These are phyloP conservation scores for Clonostachys byssicola DNA, from an alignment of 2,329 filamentous ascomycete genomes.

Conservation along the genomic window DNA sequence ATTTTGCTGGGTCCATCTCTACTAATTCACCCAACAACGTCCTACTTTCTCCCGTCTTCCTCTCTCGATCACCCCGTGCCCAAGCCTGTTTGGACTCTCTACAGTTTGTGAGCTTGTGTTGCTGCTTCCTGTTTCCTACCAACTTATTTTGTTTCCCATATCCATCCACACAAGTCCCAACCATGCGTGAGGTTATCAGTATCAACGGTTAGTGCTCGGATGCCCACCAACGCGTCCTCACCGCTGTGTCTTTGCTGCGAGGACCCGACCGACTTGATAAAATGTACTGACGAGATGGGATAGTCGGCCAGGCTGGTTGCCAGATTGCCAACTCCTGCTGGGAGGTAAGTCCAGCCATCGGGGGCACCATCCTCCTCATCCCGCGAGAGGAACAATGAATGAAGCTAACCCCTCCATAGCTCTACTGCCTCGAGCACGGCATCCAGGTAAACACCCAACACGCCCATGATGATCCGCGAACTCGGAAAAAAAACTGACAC, in stretches of 20 bases:
- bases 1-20: constrained; percentile 23
- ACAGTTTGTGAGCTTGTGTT: constrained; percentile 15
- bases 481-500: neutral
- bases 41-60: constrained; percentile 15
- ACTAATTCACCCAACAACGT: constrained; percentile 9
- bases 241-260: constrained; percentile 18
- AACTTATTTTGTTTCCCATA: constrained; percentile 12
- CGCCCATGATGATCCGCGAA: neutral
- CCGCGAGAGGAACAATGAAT: too few species aligned
- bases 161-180: constrained; percentile 32
- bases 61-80: constrained; percentile 1
- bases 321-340: constrained; percentile 99
- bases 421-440: constrained; percentile 99
- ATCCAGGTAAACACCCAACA: constrained; percentile 71
- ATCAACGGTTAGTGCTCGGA: constrained; percentile 77
- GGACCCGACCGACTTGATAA: neutral
- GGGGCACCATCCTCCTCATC: too few species aligned
- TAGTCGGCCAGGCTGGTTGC: constrained; percentile 99
- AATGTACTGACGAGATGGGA: constrained; percentile 10
- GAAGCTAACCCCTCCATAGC: constrained; percentile 47
- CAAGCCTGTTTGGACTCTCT: too few species aligned
- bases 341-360: constrained; percentile 71
- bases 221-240: constrained; percentile 26
- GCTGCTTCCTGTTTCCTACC: constrained; percentile 21
- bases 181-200: constrained; percentile 98